These are phyloP conservation scores for Lactarius indigo DNA, from an alignment of 768 basidiomycete genomes.

Conservation along the genomic window DNA sequence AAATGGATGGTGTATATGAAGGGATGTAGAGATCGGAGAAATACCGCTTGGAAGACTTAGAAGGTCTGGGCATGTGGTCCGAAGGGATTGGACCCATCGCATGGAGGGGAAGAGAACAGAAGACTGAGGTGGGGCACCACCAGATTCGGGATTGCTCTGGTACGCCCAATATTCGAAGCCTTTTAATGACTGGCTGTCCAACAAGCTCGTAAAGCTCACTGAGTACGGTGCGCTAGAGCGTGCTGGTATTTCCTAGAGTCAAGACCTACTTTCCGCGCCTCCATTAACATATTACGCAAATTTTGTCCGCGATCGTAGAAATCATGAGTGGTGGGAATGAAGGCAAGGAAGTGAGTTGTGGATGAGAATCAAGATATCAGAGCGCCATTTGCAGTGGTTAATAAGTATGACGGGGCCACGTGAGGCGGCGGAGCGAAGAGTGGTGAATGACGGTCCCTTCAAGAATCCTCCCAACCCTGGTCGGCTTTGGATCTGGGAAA, in stretches of 20 bases:
- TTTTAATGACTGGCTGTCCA: background rate
- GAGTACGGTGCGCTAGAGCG: background rate
- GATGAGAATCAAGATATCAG: constrained; percentile 1
- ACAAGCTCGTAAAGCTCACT: background rate
- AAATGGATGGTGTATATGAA: constrained; percentile 2
- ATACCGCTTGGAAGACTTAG: background rate
- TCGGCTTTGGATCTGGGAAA: background rate
- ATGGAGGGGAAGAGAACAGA: constrained; percentile 8
- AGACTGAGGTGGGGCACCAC: constrained; percentile 3
- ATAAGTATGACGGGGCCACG: constrained; percentile 7
- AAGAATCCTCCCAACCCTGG: background rate
- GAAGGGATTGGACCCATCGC: constrained; percentile 13
- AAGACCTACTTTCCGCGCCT: background rate
- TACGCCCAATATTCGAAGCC: background rate
- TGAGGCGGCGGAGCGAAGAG: background rate
- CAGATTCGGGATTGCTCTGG: constrained; percentile 7
- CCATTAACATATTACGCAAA: background rate
- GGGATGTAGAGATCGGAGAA: constrained; percentile 10
- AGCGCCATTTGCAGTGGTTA: background rate
- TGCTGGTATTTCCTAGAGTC: background rate
- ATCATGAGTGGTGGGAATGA: background rate
- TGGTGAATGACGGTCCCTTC: background rate
- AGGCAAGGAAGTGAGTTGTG: background rate
- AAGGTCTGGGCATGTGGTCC: no score
- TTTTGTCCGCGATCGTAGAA: background rate